These are phyloP conservation scores for Oropetium thomaeum DNA, from an alignment of 176 grass and related monocot genomes.

Conservation along the genomic window DNA sequence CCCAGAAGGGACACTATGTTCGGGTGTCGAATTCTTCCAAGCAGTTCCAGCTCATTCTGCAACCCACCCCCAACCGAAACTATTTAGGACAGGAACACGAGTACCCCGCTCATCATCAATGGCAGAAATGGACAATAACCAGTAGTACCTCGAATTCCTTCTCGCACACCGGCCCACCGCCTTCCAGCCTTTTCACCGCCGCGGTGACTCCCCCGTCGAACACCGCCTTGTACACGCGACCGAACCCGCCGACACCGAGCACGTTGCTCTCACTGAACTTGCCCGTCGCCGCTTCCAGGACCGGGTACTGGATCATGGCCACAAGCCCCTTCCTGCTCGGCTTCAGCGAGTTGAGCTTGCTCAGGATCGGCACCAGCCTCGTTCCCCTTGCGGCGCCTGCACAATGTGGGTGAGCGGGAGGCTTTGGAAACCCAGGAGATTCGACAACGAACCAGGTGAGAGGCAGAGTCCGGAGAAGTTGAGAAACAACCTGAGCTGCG, in stretches of 20 bases:
- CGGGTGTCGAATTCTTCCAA: slow-evolving; percentile 85
- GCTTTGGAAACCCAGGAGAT: background rate
- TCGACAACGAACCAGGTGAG: background rate
- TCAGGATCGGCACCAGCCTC: slow-evolving; percentile 60
- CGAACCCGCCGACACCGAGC: slow-evolving; percentile 78
- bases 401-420: background rate
- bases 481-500: slow-evolving; percentile 56
- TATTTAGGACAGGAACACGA: slow-evolving; percentile 6
- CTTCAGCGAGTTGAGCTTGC: slow-evolving; percentile 73
- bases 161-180: slow-evolving; percentile 55
- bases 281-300: slow-evolving; percentile 59
- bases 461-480: background rate
- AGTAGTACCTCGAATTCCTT: slow-evolving; percentile 87
- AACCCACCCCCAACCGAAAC: slow-evolving; percentile 31
- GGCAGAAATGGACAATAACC: background rate
- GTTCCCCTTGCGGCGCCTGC: slow-evolving; percentile 58
- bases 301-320: slow-evolving; percentile 68
- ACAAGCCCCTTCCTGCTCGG: slow-evolving; percentile 62
- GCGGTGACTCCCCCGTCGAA: slow-evolving; percentile 62
- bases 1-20: slow-evolving; percentile 94
- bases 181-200: slow-evolving; percentile 71
- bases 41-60: slow-evolving; percentile 97
- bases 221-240: slow-evolving; percentile 70
- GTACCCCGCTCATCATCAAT: background rate
- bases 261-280: slow-evolving; percentile 76